Base-by-base conservation (phyloP, 1,284 basidiomycete genomes). In the Sporisorium exsertum region DNA sequence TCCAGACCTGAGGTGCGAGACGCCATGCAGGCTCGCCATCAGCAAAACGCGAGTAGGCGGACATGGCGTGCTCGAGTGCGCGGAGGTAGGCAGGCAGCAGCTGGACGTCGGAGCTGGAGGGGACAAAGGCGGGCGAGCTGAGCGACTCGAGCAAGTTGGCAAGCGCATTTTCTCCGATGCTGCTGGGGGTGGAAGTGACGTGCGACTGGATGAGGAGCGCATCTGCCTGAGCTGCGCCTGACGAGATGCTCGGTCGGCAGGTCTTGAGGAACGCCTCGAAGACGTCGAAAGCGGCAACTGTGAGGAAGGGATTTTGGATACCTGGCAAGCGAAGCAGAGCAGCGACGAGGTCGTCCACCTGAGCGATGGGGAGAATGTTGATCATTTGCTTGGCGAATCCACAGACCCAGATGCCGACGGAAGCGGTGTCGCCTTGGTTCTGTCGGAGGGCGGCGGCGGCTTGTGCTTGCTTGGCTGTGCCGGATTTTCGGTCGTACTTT, bases 301-400 rank as follows among this genome's bases (percentile, higher is more conserved):
- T 81, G 32, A 85, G 61, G 70, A 83, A 85, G 5, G 84, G 81
- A 37, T 85, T 82, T 49, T 81, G 78, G 5, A 84, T 71, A 4
- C 77, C 75, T 5, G 82, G 81, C 40, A 85, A 58, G 20, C 78
- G 77, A 0, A 85, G 62, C 18, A 85, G 71, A 29, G 65, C 72
- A 18, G 60, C 69, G 9, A 82, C 69, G 20, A 70, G 67, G 53
- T 80, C 63, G 58, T 75, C 72, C n/a, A 75, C 72, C 24, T 63
- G 56, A 32, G 68, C 61, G 16, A 73, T 50, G 13, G 82, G 82
- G 16, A 84, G 52, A 15, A 69, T 66, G 35, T 68, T 67, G 43
- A 78, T 77, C 57, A 83, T 50, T 53, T 55, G 64, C 67, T 82
- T 83, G 56, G 80, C 72, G 47, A 84, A 81, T 40, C 78, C 78